Evolutionary conservation across 768 basidiomycete genomes (phyloP), one percentile per base, ranked within the genome.

Genomic region (Hysterangium stoloniferum): DNA sequence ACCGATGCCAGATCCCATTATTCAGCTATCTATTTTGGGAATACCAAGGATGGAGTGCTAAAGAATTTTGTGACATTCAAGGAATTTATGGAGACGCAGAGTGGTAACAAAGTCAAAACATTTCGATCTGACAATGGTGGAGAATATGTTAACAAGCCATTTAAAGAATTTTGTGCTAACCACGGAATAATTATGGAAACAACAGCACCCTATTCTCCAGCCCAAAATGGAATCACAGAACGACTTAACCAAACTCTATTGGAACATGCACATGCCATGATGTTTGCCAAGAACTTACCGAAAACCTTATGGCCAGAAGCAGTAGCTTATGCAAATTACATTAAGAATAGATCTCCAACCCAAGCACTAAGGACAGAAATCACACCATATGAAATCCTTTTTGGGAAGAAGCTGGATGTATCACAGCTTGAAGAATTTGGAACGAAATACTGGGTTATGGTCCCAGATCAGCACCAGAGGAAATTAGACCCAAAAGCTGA

Each of bases 261-360:
- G n/a, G n/a, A n/a, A n/a, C n/a, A n/a, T n/a, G n/a, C n/a, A n/a
- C n/a, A n/a, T n/a, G n/a, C n/a, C n/a, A n/a, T n/a, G n/a, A n/a
- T n/a, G n/a, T n/a, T n/a, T n/a, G n/a, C n/a, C n/a, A n/a, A n/a
- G n/a, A n/a, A n/a, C n/a, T n/a, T n/a, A n/a, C n/a, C n/a, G n/a
- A n/a, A n/a, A n/a, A n/a, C n/a, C n/a, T 49, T 67, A 15, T 71
- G 71, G 67, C 61, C 63, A 0, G 61, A 68, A 25, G 67, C n/a
- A n/a, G n/a, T n/a, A n/a, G n/a, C n/a, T n/a, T n/a, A n/a, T n/a
- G n/a, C n/a, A n/a, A n/a, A n/a, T 9, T 66, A 70, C 43, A 15
- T 71, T 0, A 52, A 57, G 9, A 71, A 70, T 45, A 22, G 52
- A 15, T 4, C 54, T 22, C 46, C 57, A 15, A 37, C 57, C 13